Percentiles rank a stretch among this genome's conserved stretches.
These are phyloP conservation scores for Cordyceps militaris DNA, from an alignment of 2,329 filamentous ascomycete species.

Conservation along the genomic window DNA sequence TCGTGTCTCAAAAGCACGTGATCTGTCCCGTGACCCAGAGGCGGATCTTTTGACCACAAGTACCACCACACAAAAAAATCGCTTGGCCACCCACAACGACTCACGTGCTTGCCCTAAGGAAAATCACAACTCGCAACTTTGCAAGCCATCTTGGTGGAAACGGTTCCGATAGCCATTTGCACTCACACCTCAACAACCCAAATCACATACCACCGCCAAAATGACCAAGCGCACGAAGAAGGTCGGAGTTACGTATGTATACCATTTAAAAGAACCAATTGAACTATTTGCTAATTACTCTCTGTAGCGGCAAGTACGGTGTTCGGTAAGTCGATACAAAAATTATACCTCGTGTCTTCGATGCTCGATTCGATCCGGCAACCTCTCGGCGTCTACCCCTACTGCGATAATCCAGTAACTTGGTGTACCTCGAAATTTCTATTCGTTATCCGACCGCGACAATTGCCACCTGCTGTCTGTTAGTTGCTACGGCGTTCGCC, in stretches of 20 bases:
- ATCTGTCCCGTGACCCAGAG: constrained; percentile 2
- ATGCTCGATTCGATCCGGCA: constrained; percentile 12
- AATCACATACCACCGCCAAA: constrained; percentile 47
- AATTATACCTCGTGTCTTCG: neutral
- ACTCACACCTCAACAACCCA: constrained; percentile 28
- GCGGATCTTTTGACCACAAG: neutral
- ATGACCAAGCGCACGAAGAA: constrained; percentile 96
- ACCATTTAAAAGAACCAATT: neutral
- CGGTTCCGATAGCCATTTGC: constrained; percentile 22
- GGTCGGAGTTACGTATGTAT: constrained; percentile 78
- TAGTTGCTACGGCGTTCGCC: neutral
- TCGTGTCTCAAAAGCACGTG: neutral
- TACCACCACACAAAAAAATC: neutral
- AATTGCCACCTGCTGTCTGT: too few relatives aligned
- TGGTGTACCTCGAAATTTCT: too few relatives aligned
- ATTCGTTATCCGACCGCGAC: too few relatives aligned
- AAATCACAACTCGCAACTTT: constrained; percentile 29
- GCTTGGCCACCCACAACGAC: constrained; percentile 17
- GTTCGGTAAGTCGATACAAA: constrained; percentile 61
- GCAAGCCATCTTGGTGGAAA: constrained; percentile 26
- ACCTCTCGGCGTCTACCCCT: neutral
- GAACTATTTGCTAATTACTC: constrained; percentile 21
- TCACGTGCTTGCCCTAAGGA: constrained; percentile 38
- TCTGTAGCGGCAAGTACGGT: constrained; percentile 74
- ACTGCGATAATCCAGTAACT: neutral